Percentiles rank a stretch among this genome's conserved stretches.
Evolutionary conservation across 2,329 filamentous ascomycete genomes (phyloP).

Genomic region (Stemphylium lycopersici): DNA sequence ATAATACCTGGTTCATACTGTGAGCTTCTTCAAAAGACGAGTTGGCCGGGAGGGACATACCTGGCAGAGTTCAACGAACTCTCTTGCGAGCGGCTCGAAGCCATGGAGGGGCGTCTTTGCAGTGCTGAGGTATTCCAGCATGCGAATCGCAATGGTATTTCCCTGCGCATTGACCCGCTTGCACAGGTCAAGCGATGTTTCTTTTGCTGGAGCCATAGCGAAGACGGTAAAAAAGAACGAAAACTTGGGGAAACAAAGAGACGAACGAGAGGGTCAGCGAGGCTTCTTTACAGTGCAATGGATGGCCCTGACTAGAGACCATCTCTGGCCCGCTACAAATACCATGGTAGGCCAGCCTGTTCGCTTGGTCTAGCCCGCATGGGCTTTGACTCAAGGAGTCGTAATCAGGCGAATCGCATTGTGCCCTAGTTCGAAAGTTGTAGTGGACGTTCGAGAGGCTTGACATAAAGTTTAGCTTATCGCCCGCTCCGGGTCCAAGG

Average conservation of each 20-base stretch:
- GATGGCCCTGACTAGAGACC: slow-evolving; percentile 17
- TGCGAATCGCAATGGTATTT: slow-evolving; percentile 58
- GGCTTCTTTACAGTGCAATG: slow-evolving; percentile 24
- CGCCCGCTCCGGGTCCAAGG: slow-evolving; percentile 26
- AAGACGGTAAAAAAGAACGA: slow-evolving; percentile 7
- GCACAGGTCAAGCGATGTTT: slow-evolving; percentile 59
- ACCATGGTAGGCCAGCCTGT: slow-evolving; percentile 20
- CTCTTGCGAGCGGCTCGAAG: slow-evolving; percentile 63
- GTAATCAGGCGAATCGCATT: slow-evolving; percentile 14
- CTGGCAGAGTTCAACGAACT: slow-evolving; percentile 65
- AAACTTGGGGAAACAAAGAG: slow-evolving; percentile 6
- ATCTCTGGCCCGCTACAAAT: slow-evolving; percentile 14
- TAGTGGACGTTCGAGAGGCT: slow-evolving; percentile 17
- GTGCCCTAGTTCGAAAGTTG: slow-evolving; percentile 15
- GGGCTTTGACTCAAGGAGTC: slow-evolving; percentile 21
- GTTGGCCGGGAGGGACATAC: not conserved
- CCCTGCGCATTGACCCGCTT: slow-evolving; percentile 62
- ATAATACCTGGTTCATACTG: slow-evolving; percentile 62
- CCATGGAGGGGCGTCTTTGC: slow-evolving; percentile 45
- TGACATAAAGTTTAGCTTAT: slow-evolving; percentile 24
- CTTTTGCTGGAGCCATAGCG: slow-evolving; percentile 44
- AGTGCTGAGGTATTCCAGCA: slow-evolving; percentile 46
- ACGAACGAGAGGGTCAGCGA: slow-evolving; percentile 13
- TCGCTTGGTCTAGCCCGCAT: slow-evolving; percentile 28
- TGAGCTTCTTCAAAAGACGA: not conserved